Evolutionary conservation across 306 rosid species (phyloP).

Genomic region (Vigna nakashimae): DNA sequence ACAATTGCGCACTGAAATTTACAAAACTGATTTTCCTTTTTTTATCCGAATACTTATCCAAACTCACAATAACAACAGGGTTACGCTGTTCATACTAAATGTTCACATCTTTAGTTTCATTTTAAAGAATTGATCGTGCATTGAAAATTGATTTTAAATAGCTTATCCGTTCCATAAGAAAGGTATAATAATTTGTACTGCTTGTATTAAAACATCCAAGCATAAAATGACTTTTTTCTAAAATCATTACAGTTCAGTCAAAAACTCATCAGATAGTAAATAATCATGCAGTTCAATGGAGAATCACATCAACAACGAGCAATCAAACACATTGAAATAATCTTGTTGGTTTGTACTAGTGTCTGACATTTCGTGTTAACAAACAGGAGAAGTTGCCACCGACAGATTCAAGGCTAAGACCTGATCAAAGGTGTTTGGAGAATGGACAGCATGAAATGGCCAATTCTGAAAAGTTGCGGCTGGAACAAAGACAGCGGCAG

Average conservation of each 20-base stretch:
- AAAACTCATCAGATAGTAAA: no score
- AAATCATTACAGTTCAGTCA: not conserved
- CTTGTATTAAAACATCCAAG: not conserved
- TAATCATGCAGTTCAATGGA: no score
- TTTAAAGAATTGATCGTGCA: not conserved
- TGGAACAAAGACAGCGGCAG: slow-evolving; percentile 93
- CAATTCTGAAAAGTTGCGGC: slow-evolving; percentile 78
- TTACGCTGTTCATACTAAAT: not conserved
- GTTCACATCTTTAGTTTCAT: not conserved
- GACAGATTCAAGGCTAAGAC: slow-evolving; percentile 96
- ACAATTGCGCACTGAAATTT: not conserved
- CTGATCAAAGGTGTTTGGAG: slow-evolving; percentile 92
- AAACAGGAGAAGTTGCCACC: slow-evolving; percentile 93
- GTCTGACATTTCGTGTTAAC: slow-evolving; percentile 38
- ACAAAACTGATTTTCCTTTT: no score
- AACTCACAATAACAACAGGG: no score
- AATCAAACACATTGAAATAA: no score
- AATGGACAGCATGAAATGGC: slow-evolving; percentile 88
- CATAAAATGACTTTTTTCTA: not conserved
- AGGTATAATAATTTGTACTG: not conserved
- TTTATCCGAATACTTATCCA: no score
- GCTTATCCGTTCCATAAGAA: no score
- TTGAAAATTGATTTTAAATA: no score
- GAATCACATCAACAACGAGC: no score
- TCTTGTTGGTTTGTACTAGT: not conserved